Base-by-base conservation (phyloP, 2,329 filamentous ascomycete genomes). In the Penicillium sp. region DNA sequence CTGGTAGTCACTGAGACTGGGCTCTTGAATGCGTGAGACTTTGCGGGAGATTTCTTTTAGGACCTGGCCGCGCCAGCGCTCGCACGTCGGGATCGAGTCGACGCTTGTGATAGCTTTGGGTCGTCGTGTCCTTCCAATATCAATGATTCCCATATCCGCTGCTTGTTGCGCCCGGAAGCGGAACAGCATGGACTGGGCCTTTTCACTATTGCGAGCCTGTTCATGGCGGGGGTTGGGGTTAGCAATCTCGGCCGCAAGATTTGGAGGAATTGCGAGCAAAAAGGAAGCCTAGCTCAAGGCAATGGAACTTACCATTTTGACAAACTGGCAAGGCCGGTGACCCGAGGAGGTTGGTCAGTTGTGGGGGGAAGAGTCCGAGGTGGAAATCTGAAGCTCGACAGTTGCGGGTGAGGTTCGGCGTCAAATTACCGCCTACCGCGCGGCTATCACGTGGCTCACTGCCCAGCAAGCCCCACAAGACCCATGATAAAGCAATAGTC, bases 131-230 rank as follows among this genome's bases (percentile, higher is more conserved):
- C 93, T 91, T 61, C 92, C 91, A 30, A 90, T 90, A 82, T 98
- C 94, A 79, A 99, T 91, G 78, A 98, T 97, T 74, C 94, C 94
- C 52, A 97, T 86, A 80, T 97, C 93, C 66, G 93, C 92, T 68
- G 94, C 94, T 86, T 98, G 95, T 71, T 94, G 91, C 74, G 96
- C 95, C 78, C 95, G 92, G 84, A 99, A 99, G 84, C 95, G 94
- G 83, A 97, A 99, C 79, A 99, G 94, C 94, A 99, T 99, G 52
- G 93, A 97, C 83, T 99, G 95, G 73, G 95, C 94, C 80, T 98
- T 99, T 85, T 98, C 94, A 49, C 92, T 94, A 79, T 98, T 97
- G 75, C 94, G 94, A 74, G 94, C 93, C 94, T 93, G 70, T 67
- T 62, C 61, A 63, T 67, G 43, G 60, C 58, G 57, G 56, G 62